Base-by-base conservation (phyloP, 2,329 filamentous ascomycete species). In the Ceratocystis destructans region DNA sequence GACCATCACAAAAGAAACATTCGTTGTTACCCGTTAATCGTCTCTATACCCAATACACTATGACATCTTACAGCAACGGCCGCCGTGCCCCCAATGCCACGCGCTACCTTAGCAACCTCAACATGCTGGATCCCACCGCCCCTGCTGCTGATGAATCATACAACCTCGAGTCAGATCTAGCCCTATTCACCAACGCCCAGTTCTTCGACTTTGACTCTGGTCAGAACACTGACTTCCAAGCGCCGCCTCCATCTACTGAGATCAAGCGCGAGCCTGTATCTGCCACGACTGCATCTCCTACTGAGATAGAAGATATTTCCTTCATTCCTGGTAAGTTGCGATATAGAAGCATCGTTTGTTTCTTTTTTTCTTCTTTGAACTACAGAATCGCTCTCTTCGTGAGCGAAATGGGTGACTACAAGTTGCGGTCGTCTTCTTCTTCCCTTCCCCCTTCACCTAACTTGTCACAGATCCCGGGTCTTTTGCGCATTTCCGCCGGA, bases 11-110 rank as follows among this genome's bases (percentile, higher is more conserved):
- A 12, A 20, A 22, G 46, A 37, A 63, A 44, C 22, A 7, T 8
- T 28, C 44, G 3, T 41, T 10, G 37, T 15, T 41, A 15, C 37
- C 8, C 33, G 33, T 37, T 37, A 10, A 37, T 37, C 33, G 33
- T 65, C 45, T 25, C 5, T 1, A n/a, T 28, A 65, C 41, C 8
- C 20, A 33, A 44, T 22, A 41, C 55, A 66, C 53, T 66, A 91
- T 91, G 88, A 85, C 80, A 74, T 91, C 65, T n/a, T 46, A 66
- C 61, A 62, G 85, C 82, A 86, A 82, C 76, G 87, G 86, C 73
- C 87, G 90, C 69, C 86, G 88, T 73, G 88, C 84, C 71, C 87
- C 89, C 73, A 96, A 96, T 76, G 89, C 96, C 77, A 91, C 90
- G 73, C 87, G 91, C 73, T 96, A 94, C 78, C 82, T 96, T 70